Evolutionary conservation across 352 stramenopile species (phyloP).

Genomic region (Peronospora farinosa): DNA sequence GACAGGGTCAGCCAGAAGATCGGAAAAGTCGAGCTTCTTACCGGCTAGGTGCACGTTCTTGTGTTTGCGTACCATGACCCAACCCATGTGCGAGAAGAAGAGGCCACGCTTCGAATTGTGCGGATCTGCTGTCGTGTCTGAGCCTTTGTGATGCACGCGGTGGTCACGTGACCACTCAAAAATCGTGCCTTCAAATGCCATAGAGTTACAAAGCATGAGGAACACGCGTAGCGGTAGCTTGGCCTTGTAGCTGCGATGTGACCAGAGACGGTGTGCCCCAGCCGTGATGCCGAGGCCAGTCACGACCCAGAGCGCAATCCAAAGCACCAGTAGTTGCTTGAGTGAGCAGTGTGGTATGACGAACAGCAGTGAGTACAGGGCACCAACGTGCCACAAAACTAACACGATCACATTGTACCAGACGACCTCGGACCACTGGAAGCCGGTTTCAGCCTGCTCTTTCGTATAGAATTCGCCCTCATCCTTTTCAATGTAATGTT

Average conservation of each 20-base stretch:
- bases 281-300: constrained; percentile 96
- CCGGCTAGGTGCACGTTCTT: constrained; percentile 70
- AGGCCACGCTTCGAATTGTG: constrained; percentile 97
- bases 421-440: constrained; percentile 70
- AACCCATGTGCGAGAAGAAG: constrained; percentile 99
- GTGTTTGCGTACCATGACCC: constrained; percentile 98
- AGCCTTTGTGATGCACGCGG: constrained; percentile 98
- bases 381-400: constrained; percentile 57
- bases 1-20: constrained; percentile 90
- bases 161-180: constrained; percentile 99
- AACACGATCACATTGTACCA: constrained; percentile 83
- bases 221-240: constrained; percentile 86
- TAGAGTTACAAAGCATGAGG: constrained; percentile 97
- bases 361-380: constrained; percentile 60
- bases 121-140: constrained; percentile 90
- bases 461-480: constrained; percentile 32
- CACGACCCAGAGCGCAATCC: constrained; percentile 55
- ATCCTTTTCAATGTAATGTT: constrained; percentile 28
- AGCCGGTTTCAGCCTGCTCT: constrained; percentile 27
- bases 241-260: constrained; percentile 94
- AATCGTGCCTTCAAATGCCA: constrained; percentile 95
- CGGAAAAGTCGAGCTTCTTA: constrained; percentile 92
- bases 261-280: constrained; percentile 95
- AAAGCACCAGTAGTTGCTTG: constrained; percentile 51
- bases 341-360: constrained; percentile 48